Percentiles rank a stretch among this genome's conserved stretches.
Evolutionary conservation across 768 basidiomycete genomes (phyloP).

Genomic region (Collybia sp.): DNA sequence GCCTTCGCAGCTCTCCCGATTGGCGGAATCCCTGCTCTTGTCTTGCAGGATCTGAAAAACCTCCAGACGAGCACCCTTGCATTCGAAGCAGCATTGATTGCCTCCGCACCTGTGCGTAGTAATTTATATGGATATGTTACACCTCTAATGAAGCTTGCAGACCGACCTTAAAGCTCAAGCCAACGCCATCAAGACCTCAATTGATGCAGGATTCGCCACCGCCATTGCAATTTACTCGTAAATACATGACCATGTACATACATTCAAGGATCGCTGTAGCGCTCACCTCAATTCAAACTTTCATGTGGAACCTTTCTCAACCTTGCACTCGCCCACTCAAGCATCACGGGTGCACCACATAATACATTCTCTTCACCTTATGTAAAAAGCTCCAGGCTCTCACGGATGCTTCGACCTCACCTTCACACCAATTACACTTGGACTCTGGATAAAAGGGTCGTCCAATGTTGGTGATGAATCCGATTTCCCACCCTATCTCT

Average conservation of each 20-base stretch:
- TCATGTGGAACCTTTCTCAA: too few species aligned
- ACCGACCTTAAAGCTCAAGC: constrained; percentile 13
- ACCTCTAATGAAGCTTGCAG: constrained; percentile 8
- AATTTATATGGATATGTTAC: neutral
- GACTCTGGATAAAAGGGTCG: too few species aligned
- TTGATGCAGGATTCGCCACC: constrained; percentile 17
- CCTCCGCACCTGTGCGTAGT: constrained; percentile 15
- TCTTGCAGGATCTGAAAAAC: constrained; percentile 21
- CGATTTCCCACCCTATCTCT: too few species aligned
- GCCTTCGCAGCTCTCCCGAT: constrained; percentile 23
- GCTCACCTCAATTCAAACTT: too few species aligned
- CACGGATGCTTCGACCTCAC: too few species aligned
- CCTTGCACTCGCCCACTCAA: too few species aligned
- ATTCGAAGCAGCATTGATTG: constrained; percentile 16
- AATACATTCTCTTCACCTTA: too few species aligned
- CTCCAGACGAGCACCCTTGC: constrained; percentile 16
- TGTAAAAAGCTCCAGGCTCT: too few species aligned
- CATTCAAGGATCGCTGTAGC: too few species aligned
- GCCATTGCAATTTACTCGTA: constrained; percentile 14
- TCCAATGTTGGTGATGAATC: too few species aligned
- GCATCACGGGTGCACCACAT: too few species aligned
- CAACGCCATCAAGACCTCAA: constrained; percentile 8
- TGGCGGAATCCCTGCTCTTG: constrained; percentile 23
- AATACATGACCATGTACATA: neutral
- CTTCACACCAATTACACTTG: too few species aligned